phyloP scores from a whole-genome alignment of 1,139 yeast genomes.

The Geotrichum cucujoidarum region DNA sequence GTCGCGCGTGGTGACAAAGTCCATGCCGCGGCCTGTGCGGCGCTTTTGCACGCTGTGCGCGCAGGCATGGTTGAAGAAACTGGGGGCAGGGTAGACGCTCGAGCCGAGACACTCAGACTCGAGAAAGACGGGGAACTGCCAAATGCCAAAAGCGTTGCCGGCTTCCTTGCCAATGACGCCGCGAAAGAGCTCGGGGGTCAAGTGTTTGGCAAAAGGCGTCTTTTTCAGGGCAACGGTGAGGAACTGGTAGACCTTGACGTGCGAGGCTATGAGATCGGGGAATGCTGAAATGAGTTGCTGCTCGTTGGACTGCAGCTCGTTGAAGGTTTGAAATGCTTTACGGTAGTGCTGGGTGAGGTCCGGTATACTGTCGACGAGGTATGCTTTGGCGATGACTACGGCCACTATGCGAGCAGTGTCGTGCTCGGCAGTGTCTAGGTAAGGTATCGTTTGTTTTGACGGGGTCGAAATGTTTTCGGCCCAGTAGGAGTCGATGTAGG shows the following conservation, averaged over 20 bases:
- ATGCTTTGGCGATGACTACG: constrained; percentile 26
- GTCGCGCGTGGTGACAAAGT: constrained; percentile 36
- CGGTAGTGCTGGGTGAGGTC: neutral
- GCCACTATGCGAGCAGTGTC: constrained; percentile 40
- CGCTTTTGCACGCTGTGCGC: constrained; percentile 45
- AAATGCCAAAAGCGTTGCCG: constrained; percentile 72
- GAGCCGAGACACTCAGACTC: constrained; percentile 64
- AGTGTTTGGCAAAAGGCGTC: constrained; percentile 35
- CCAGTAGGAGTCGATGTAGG: constrained; percentile 8
- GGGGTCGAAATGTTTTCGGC: neutral
- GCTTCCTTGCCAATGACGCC: constrained; percentile 56
- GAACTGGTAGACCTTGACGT: constrained; percentile 49
- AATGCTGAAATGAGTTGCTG: constrained; percentile 44
- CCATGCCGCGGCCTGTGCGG: constrained; percentile 37
- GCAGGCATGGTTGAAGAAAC: constrained; percentile 66
- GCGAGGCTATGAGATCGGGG: constrained; percentile 50
- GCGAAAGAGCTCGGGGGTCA: constrained; percentile 44
- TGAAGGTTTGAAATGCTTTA: constrained; percentile 32
- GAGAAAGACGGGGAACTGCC: constrained; percentile 47
- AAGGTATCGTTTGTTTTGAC: constrained; percentile 1
- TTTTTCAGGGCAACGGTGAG: constrained; percentile 43
- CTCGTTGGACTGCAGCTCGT: constrained; percentile 54
- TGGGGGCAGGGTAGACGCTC: constrained; percentile 61
- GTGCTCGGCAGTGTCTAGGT: constrained; percentile 31
- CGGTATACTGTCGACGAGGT: constrained; percentile 3